These are phyloP conservation scores for Blastomyces percursus DNA, from an alignment of 2,329 filamentous ascomycete species.

Conservation along the genomic window DNA sequence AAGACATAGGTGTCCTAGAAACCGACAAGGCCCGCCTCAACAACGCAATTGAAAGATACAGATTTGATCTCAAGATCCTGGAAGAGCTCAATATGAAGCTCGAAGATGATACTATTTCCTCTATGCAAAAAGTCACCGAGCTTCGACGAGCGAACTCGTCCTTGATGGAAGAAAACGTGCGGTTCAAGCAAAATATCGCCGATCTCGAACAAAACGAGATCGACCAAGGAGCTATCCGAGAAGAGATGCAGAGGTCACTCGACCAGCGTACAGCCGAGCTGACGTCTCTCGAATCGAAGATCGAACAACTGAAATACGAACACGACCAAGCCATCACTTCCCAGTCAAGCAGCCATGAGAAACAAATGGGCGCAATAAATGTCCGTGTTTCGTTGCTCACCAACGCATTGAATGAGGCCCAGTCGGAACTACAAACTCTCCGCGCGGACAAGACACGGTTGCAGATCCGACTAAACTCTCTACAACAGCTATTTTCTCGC, in stretches of 20 bases:
- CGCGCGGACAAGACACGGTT: slow-evolving; percentile 27
- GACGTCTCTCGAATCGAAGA: slow-evolving; percentile 26
- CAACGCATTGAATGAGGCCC: slow-evolving; percentile 29
- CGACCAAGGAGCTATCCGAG: slow-evolving; percentile 24
- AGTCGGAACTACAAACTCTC: slow-evolving; percentile 28
- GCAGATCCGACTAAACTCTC: slow-evolving; percentile 28
- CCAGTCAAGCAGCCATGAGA: slow-evolving; percentile 22
- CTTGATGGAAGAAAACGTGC: slow-evolving; percentile 28
- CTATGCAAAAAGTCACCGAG: slow-evolving; percentile 22
- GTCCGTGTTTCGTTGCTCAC: slow-evolving; percentile 32
- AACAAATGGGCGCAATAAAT: slow-evolving; percentile 32
- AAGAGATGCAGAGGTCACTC: slow-evolving; percentile 27
- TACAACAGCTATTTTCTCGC: slow-evolving; percentile 28
- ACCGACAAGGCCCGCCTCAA: slow-evolving; percentile 34
- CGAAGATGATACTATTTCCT: slow-evolving; percentile 29
- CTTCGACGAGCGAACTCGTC: slow-evolving; percentile 27
- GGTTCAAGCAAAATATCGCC: slow-evolving; percentile 23
- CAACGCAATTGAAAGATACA: slow-evolving; percentile 34
- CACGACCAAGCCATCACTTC: slow-evolving; percentile 19
- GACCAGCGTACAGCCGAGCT: slow-evolving; percentile 27
- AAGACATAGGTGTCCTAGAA: slow-evolving; percentile 30
- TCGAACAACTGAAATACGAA: slow-evolving; percentile 27
- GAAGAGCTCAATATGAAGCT: slow-evolving; percentile 33
- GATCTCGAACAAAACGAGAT: slow-evolving; percentile 27
- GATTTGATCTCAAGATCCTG: slow-evolving; percentile 32